Percentiles rank a stretch among this genome's conserved stretches.
These are phyloP conservation scores for Stagonosporopsis cucurbitacearum DNA, from an alignment of 2,329 filamentous ascomycete genomes.

Conservation along the genomic window DNA sequence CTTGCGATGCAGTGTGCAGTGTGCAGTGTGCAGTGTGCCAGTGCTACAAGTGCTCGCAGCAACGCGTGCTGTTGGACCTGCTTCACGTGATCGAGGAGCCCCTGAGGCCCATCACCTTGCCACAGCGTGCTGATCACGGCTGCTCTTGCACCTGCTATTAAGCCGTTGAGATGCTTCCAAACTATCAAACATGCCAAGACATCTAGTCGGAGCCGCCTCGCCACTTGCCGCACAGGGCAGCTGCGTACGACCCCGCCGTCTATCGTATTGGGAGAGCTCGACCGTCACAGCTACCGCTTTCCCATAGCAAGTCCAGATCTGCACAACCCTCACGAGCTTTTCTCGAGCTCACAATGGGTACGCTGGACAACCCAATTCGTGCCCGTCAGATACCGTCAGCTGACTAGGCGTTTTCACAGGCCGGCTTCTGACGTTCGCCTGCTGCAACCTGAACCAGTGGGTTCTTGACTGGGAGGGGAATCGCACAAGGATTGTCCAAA, in stretches of 20 bases:
- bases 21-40: too few species aligned
- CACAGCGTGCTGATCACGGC: slow-evolving; percentile 4
- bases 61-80: background rate
- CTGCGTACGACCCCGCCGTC: slow-evolving; percentile 11
- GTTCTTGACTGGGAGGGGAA: slow-evolving; percentile 60
- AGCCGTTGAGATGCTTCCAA: too few species aligned
- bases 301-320: background rate
- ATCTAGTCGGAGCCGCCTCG: slow-evolving; percentile 3
- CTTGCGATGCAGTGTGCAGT: too few species aligned
- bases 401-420: slow-evolving; percentile 11
- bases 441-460: slow-evolving; percentile 42
- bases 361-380: background rate
- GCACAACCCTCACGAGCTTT: background rate
- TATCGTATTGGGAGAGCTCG: slow-evolving; percentile 13
- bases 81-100: background rate
- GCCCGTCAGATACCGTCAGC: background rate
- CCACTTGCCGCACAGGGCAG: slow-evolving; percentile 15
- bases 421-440: slow-evolving; percentile 36
- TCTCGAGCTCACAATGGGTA: slow-evolving; percentile 8
- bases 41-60: background rate
- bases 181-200: slow-evolving; percentile 8
- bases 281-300: slow-evolving; percentile 8
- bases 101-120: background rate
- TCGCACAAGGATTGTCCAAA: slow-evolving; percentile 66
- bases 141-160: background rate